Conservation (phyloP, 495 filamentous ascomycete genomes). For the Amniculicola lignicola region DNA sequence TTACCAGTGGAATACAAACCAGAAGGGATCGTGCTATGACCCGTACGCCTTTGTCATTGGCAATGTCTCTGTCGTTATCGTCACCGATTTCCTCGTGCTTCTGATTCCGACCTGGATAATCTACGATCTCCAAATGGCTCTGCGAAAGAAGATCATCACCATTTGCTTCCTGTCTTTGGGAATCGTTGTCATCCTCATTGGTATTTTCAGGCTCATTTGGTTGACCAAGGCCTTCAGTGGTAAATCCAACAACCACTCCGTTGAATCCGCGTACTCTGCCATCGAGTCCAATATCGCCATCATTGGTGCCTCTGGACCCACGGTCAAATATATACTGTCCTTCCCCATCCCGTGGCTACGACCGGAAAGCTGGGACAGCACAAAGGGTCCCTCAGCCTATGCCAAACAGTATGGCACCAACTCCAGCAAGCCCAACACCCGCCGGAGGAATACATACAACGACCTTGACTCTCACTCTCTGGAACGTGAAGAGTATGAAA, state of each 20-base stretch:
- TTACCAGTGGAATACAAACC: neutral
- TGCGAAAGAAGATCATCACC: conserved; percentile 1
- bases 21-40: conserved; percentile 4
- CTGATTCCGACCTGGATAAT: conserved; percentile 19
- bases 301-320: conserved; percentile 17
- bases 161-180: conserved; percentile 18
- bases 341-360: conserved; percentile 3
- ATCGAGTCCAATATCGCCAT: conserved; percentile 13
- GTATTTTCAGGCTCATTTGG: conserved; percentile 5
- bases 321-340: conserved; percentile 8
- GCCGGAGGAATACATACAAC: neutral
- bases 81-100: conserved; percentile 12
- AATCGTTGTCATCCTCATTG: conserved; percentile 17
- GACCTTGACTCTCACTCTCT: conserved; percentile 6
- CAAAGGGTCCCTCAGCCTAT: neutral
- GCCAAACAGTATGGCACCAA: neutral
- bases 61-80: conserved; percentile 7
- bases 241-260: neutral
- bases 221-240: conserved; percentile 1
- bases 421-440: neutral
- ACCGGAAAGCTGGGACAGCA: neutral
- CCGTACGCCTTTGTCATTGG: conserved; percentile 1
- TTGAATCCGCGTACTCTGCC: conserved; percentile 7
- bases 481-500: conserved; percentile 3
- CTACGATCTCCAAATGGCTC: conserved; percentile 18